These are phyloP conservation scores for Trichoderma pleuroti DNA, from an alignment of 2,329 filamentous ascomycete species.

Conservation along the genomic window DNA sequence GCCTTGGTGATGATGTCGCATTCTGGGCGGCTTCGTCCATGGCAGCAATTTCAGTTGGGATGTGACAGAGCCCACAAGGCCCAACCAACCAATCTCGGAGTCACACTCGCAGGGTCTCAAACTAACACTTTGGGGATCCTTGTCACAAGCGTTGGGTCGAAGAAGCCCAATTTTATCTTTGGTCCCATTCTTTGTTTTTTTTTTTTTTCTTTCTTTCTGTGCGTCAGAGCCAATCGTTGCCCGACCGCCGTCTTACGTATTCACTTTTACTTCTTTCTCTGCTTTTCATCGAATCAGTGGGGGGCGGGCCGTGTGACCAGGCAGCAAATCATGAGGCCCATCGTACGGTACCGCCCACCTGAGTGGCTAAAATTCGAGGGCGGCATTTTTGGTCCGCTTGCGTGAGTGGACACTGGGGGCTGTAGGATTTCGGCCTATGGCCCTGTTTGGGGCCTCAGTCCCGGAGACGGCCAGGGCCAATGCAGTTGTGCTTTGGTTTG, in stretches of 20 bases:
- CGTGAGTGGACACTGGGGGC: conserved; percentile 6
- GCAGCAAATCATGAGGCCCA: conserved; percentile 18
- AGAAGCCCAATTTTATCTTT: neutral
- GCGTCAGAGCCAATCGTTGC: neutral
- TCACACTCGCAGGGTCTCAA: conserved; percentile 16
- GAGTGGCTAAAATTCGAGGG: conserved; percentile 18
- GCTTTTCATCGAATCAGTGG: neutral
- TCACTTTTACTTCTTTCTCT: neutral
- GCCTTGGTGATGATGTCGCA: neutral
- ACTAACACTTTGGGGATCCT: neutral
- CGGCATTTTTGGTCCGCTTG: conserved; percentile 6
- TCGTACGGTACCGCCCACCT: conserved; percentile 8
- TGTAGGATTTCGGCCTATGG: conserved; percentile 9
- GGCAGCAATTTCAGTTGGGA: conserved; percentile 2
- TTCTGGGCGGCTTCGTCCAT: neutral
- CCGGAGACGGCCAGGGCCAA: neutral
- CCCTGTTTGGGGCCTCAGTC: neutral
- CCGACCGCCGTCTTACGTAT: neutral
- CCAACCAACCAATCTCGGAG: conserved; percentile 16
- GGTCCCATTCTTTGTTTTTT: too few relatives aligned
- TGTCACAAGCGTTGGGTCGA: neutral
- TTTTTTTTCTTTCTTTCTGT: too few relatives aligned
- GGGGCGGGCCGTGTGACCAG: neutral
- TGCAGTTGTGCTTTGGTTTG: neutral
- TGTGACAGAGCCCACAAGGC: conserved; percentile 10